Conservation (phyloP, 2,329 filamentous ascomycete genomes). For the Beauveria sp. region DNA sequence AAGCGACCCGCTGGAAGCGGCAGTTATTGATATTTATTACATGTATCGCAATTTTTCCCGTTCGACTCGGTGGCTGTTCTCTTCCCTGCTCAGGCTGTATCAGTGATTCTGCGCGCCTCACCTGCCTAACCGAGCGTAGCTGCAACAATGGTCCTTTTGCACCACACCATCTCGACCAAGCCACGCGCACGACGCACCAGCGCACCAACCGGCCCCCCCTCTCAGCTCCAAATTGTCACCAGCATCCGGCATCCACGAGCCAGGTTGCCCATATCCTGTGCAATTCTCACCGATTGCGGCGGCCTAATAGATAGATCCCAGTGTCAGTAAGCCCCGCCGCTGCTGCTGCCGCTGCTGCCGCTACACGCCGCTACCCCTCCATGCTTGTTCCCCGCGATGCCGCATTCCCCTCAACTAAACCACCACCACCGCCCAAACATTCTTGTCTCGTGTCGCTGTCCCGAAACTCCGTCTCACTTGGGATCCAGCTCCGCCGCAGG, state of each 20-base stretch:
- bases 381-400: too few relatives aligned
- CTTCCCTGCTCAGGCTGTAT: not conserved
- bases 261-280: too few relatives aligned
- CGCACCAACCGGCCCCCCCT: not conserved
- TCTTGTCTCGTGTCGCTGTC: not conserved
- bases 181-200: not conserved
- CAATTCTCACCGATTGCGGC: not conserved
- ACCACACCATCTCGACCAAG: not conserved
- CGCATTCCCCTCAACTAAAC: not conserved
- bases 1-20: too few relatives aligned
- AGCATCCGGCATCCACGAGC: too few relatives aligned
- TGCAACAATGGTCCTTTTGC: not conserved
- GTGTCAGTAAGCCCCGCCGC: not conserved
- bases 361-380: too few relatives aligned
- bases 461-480: conserved; percentile 11
- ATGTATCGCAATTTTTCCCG: too few relatives aligned
- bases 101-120: not conserved
- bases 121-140: conserved; percentile 6
- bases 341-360: not conserved
- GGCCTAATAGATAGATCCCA: not conserved
- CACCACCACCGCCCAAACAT: too few relatives aligned
- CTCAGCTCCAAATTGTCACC: too few relatives aligned
- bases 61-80: too few relatives aligned
- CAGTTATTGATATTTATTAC: too few relatives aligned
- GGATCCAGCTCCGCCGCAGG: conserved; percentile 16